Evolutionary conservation across 2,329 filamentous ascomycete genomes (phyloP).

Genomic region (Venturia asperata): DNA sequence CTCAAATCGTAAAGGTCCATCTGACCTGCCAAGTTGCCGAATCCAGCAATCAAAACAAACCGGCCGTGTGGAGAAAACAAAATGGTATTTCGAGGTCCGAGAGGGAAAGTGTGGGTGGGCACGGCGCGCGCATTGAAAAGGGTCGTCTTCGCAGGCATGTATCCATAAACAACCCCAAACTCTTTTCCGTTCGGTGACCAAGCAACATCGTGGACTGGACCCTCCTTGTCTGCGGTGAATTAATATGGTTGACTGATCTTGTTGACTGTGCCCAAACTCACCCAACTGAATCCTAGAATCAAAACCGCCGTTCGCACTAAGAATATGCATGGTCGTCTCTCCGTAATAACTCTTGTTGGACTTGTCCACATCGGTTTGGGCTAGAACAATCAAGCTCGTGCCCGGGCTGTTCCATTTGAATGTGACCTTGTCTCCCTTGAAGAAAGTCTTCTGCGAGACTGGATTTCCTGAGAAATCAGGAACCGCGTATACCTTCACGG

Average conservation of each 20-base stretch:
- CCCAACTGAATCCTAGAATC: conserved; percentile 80
- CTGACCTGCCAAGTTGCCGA: conserved; percentile 93
- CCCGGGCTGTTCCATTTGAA: conserved; percentile 95
- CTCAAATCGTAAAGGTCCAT: conserved; percentile 97
- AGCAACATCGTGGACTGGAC: conserved; percentile 94
- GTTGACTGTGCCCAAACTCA: conserved; percentile 29
- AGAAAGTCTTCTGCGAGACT: conserved; percentile 96
- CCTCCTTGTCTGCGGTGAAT: conserved; percentile 69
- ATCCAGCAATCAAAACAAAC: conserved; percentile 89
- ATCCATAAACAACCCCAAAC: conserved; percentile 95
- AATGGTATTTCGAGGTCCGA: conserved; percentile 89
- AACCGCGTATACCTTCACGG: conserved; percentile 90
- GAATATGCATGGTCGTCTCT: conserved; percentile 91
- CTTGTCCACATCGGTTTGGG: conserved; percentile 96
- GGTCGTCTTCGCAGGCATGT: conserved; percentile 98
- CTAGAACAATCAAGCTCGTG: conserved; percentile 85
- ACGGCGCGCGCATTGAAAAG: conserved; percentile 91
- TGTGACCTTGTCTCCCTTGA: conserved; percentile 98
- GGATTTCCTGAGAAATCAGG: conserved; percentile 68
- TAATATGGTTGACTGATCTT: conserved; percentile 11
- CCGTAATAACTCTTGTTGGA: conserved; percentile 99
- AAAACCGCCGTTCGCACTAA: conserved; percentile 84
- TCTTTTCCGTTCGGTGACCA: conserved; percentile 98
- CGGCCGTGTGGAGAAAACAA: conserved; percentile 88
- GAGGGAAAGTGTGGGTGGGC: conserved; percentile 74